Conservation (phyloP, 495 filamentous ascomycete genomes). For the Lophiotrema nucula region DNA sequence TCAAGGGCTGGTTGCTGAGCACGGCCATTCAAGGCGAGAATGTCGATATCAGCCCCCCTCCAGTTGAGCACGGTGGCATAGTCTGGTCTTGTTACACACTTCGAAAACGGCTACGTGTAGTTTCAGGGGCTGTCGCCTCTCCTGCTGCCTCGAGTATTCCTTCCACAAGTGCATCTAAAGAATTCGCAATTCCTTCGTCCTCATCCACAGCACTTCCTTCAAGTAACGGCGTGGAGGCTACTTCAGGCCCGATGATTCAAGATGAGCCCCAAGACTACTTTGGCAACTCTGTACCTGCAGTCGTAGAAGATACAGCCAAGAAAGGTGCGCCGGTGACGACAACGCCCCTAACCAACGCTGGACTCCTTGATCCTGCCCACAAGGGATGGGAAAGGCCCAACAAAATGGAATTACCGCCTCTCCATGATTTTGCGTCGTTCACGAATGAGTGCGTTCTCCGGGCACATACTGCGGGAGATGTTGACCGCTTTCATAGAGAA, state of each 20-base stretch:
- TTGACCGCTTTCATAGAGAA: slow-evolving; percentile 39
- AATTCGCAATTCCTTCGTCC: slow-evolving; percentile 16
- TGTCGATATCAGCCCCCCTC: slow-evolving; percentile 47
- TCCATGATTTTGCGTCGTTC: slow-evolving; percentile 27
- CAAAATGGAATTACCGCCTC: slow-evolving; percentile 10
- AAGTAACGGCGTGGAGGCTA: background rate
- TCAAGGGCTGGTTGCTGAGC: slow-evolving; percentile 63
- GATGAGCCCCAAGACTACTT: slow-evolving; percentile 51
- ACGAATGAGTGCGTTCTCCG: slow-evolving; percentile 38
- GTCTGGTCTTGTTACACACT: slow-evolving; percentile 65
- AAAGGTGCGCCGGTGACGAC: background rate
- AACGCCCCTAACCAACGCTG: background rate
- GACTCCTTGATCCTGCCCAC: background rate
- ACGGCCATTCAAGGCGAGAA: slow-evolving; percentile 48
- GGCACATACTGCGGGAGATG: slow-evolving; percentile 37
- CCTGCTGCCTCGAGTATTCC: slow-evolving; percentile 13
- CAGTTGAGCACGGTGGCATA: slow-evolving; percentile 47
- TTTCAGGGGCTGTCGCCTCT: slow-evolving; percentile 47
- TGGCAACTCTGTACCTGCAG: slow-evolving; percentile 36
- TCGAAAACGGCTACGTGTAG: slow-evolving; percentile 59
- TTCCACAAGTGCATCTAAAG: slow-evolving; percentile 22
- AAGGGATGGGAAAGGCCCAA: background rate
- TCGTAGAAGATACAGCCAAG: slow-evolving; percentile 1
- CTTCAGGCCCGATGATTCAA: background rate
- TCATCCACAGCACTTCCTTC: background rate